Conservation (phyloP, 352 stramenopile species). For the Sclerospora graminicola region DNA sequence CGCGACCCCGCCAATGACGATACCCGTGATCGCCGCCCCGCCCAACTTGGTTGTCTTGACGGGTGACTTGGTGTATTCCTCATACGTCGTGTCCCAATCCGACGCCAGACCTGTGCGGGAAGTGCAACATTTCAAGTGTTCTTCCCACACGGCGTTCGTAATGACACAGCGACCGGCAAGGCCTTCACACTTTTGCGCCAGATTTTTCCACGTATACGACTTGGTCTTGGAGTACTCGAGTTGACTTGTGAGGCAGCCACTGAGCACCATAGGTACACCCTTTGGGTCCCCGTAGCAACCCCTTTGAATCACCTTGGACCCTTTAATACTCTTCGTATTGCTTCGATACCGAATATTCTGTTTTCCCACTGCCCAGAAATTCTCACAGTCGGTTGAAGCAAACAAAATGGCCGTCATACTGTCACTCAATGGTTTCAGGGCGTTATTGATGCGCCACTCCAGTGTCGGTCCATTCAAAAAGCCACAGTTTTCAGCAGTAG, state of each 20-base stretch:
- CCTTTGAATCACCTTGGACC: constrained; percentile 76
- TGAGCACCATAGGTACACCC: constrained; percentile 61
- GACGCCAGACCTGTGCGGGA: constrained; percentile 34
- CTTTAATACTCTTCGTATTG: constrained; percentile 60
- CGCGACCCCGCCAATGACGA: constrained; percentile 76
- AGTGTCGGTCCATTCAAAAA: constrained; percentile 80
- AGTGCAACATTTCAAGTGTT: constrained; percentile 78
- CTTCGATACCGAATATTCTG: constrained; percentile 63
- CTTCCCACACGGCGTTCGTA: constrained; percentile 78
- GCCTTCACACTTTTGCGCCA: constrained; percentile 70
- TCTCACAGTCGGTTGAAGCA: constrained; percentile 77
- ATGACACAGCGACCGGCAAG: constrained; percentile 70
- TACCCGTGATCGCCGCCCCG: constrained; percentile 58
- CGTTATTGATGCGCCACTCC: constrained; percentile 68
- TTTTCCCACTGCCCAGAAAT: constrained; percentile 75
- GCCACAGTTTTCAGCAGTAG: constrained; percentile 54
- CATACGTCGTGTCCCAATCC: constrained; percentile 65
- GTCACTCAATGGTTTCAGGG: constrained; percentile 34
- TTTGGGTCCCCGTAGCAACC: constrained; percentile 66
- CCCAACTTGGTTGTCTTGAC: constrained; percentile 45
- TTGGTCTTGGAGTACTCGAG: constrained; percentile 73
- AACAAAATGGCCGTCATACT: constrained; percentile 64
- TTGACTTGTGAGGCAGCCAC: constrained; percentile 63
- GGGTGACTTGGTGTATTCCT: constrained; percentile 49
- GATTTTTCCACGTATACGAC: constrained; percentile 73